Base-by-base conservation (phyloP, 305 asterid species). In the Nicotiana rustica region DNA sequence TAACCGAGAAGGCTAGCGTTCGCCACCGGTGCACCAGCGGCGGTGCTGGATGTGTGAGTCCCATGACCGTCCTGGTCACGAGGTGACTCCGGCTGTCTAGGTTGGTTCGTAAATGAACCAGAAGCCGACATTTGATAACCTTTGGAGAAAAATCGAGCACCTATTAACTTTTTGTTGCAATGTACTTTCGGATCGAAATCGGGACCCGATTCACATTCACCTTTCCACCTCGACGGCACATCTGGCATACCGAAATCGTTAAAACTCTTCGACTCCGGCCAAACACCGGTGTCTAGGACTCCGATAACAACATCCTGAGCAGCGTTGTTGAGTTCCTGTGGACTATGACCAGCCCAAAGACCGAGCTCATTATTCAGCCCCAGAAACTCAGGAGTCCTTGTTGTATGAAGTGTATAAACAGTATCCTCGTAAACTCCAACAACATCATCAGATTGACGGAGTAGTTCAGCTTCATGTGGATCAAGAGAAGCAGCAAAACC, bases 41-140 rank as follows among this genome's bases (percentile, higher is more conserved):
- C 97, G 4, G 99, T 96, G 80, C 94, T 90, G 2, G 98, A 86
- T 1, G 98, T 96, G 80, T 96, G 99, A 0, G 99, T 96, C 9
- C 98, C 99, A 36, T 96, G 99, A n/a, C 92, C 92, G 3, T 89
- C 92, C 4, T 83, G 82, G 66, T 89, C 92, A 17, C 92, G 86
- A 2, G 90, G 89, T 2, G 91, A 86, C 47, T 85, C 82, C 0
- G 80, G 29, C 83, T 89, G 88, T 7, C 69, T 78, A 2, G 8
- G 0, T 3, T 82, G 80, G 49, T 56, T 68, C 2, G 21, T 56
- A 4, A 75, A 75, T 15, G 80, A 29, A 6, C 82, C 84, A 19
- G 86, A 71, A 2, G 88, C 83, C 7, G 79, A 73, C 88, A 86
- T 84, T 0, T 81, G 82, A 57, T 83, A 86, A 10, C 92, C 91